Evolutionary conservation across 164 flowering plant genomes (phyloP).

Genomic region (Macadamia tetraphylla): DNA sequence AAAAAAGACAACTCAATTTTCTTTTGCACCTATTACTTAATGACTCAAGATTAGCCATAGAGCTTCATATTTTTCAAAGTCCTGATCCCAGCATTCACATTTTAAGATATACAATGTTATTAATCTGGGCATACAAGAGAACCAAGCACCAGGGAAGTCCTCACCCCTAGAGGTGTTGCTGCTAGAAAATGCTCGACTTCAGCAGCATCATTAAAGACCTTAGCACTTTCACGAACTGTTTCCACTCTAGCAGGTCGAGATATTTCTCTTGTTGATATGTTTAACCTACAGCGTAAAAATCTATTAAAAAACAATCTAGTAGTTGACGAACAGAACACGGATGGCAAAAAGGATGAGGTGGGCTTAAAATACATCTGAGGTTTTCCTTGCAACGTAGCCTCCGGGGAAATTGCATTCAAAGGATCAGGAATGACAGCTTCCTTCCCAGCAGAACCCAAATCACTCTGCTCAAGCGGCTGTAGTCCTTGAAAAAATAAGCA

Average conservation of each 20-base stretch:
- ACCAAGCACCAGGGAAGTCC: not conserved
- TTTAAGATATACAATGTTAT: not conserved
- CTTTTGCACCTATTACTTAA: not conserved
- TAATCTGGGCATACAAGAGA: not conserved
- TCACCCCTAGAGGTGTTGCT: constrained; percentile 41
- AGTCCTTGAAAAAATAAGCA: constrained; percentile 43
- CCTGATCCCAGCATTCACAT: not conserved
- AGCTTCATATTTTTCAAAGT: not conserved
- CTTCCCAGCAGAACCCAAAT: constrained; percentile 12
- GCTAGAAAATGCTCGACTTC: constrained; percentile 31
- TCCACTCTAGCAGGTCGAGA: constrained; percentile 17
- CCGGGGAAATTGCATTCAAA: constrained; percentile 15
- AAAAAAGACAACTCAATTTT: not conserved
- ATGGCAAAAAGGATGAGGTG: not conserved
- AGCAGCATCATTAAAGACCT: constrained; percentile 14
- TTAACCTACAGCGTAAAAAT: constrained; percentile 38
- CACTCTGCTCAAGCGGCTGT: constrained; percentile 31
- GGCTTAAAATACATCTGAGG: constrained; percentile 41
- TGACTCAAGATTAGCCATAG: not conserved
- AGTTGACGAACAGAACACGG: not conserved
- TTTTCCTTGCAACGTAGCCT: constrained; percentile 41
- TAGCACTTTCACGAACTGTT: constrained; percentile 13
- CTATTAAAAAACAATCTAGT: constrained; percentile 2
- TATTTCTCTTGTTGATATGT: constrained; percentile 27
- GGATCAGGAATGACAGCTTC: constrained; percentile 18